Conservation (phyloP, 257 asterid genomes). For the Fraxinus quadrangulata region DNA sequence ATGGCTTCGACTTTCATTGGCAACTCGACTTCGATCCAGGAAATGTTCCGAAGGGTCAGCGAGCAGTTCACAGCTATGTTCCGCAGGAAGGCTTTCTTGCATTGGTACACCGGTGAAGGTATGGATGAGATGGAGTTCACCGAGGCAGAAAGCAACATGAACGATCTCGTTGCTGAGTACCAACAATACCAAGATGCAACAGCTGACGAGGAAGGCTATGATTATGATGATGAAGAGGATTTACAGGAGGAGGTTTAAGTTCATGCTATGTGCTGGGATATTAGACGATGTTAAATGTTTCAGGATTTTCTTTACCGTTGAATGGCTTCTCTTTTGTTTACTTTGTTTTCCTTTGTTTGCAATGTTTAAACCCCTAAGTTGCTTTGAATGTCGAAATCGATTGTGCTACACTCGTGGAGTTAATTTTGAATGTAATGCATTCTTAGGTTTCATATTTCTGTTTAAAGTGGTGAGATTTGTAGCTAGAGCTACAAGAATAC, state of each 20-base stretch:
- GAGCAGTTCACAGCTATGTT: slow-evolving; percentile 55
- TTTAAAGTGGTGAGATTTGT: not conserved
- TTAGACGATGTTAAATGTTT: not conserved
- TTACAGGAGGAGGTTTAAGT: not conserved
- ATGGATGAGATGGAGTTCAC: slow-evolving; percentile 60
- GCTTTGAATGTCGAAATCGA: not conserved
- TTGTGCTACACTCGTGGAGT: not conserved
- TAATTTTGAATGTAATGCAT: not conserved
- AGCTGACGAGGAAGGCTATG: slow-evolving; percentile 33
- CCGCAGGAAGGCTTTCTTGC: slow-evolving; percentile 55
- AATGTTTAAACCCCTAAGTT: not conserved
- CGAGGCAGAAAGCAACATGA: slow-evolving; percentile 56
- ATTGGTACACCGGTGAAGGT: slow-evolving; percentile 57
- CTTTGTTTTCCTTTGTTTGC: not conserved
- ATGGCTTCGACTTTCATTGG: slow-evolving; percentile 53
- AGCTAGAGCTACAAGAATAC: not conserved
- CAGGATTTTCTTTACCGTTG: not conserved
- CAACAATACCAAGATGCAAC: slow-evolving; percentile 59
- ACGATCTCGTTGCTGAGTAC: slow-evolving; percentile 48
- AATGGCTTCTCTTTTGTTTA: not conserved
- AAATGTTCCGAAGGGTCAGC: slow-evolving; percentile 50
- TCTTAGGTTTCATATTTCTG: not conserved
- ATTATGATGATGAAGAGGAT: not conserved
- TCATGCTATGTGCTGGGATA: not conserved
- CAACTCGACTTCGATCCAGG: slow-evolving; percentile 50